These are phyloP conservation scores for Arachnomyces sp. DNA, from an alignment of 2,329 filamentous ascomycete species.

Conservation along the genomic window DNA sequence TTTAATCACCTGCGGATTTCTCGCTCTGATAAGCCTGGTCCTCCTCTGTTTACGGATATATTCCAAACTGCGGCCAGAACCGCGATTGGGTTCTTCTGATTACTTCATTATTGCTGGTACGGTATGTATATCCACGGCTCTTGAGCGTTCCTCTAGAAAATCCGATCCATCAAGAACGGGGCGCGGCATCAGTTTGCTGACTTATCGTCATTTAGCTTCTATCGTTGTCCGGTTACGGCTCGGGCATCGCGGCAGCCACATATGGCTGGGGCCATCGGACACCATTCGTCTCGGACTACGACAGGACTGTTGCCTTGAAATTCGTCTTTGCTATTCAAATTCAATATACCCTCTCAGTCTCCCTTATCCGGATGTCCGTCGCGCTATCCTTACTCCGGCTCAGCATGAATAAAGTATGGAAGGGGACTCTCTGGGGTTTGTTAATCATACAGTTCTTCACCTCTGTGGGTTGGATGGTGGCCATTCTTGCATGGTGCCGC, in stretches of 20 bases:
- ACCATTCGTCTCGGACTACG: neutral
- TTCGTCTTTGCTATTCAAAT: constrained; percentile 1
- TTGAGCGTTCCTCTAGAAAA: neutral
- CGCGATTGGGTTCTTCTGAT: neutral
- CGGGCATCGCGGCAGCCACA: neutral
- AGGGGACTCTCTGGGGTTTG: neutral
- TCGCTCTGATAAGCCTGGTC: neutral
- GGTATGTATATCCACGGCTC: neutral
- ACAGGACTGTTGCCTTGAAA: neutral
- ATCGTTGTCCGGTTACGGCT: neutral
- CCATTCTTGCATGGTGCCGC: constrained; percentile 1
- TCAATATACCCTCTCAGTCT: constrained; percentile 1
- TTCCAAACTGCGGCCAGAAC: constrained; percentile 1
- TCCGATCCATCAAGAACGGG: neutral
- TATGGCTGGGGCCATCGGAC: constrained; percentile 2
- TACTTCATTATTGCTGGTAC: constrained; percentile 1
- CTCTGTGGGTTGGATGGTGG: constrained; percentile 2
- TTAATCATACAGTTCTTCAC: neutral
- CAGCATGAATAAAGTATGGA: constrained; percentile 1
- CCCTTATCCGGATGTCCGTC: constrained; percentile 1
- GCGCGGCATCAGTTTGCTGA: neutral
- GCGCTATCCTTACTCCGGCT: constrained; percentile 2
- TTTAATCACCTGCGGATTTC: neutral
- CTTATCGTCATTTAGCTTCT: neutral
- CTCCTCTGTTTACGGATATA: neutral